Conservation (phyloP, 2,329 filamentous ascomycete species). For the Cladophialophora bantiana region DNA sequence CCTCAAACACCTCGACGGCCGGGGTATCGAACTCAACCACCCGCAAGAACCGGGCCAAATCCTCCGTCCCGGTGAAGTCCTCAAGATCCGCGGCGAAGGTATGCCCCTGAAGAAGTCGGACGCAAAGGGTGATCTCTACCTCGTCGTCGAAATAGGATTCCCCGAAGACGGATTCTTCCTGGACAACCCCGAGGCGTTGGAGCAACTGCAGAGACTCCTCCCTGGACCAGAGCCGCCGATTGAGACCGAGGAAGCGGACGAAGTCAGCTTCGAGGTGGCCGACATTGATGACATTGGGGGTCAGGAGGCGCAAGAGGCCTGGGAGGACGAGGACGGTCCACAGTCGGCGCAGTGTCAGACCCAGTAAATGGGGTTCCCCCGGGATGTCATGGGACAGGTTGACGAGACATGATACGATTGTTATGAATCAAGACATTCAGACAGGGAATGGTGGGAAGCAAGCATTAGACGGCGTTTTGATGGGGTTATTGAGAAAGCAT, state of each 20-base stretch:
- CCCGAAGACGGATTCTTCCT: slow-evolving; percentile 84
- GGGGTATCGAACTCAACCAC: slow-evolving; percentile 82
- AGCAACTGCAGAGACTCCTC: slow-evolving; percentile 76
- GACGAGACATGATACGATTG: neutral
- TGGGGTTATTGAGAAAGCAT: slow-evolving; percentile 2
- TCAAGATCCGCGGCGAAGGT: slow-evolving; percentile 87
- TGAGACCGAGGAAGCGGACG: slow-evolving; percentile 77
- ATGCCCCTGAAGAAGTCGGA: slow-evolving; percentile 94
- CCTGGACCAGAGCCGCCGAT: slow-evolving; percentile 70
- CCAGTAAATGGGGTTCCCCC: slow-evolving; percentile 47
- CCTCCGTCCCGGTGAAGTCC: slow-evolving; percentile 79
- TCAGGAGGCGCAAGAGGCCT: slow-evolving; percentile 52
- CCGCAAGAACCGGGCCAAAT: slow-evolving; percentile 79
- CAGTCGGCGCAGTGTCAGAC: slow-evolving; percentile 58
- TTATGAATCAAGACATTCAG: slow-evolving; percentile 3
- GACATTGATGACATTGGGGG: slow-evolving; percentile 74
- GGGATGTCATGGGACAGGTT: slow-evolving; percentile 18
- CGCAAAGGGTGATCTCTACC: slow-evolving; percentile 81
- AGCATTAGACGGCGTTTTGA: slow-evolving; percentile 22
- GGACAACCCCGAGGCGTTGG: slow-evolving; percentile 65
- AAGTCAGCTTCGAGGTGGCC: slow-evolving; percentile 84
- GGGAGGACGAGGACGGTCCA: slow-evolving; percentile 58
- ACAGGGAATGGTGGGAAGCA: slow-evolving; percentile 11
- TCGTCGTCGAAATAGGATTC: slow-evolving; percentile 85
- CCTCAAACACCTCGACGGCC: slow-evolving; percentile 88